phyloP scores from a whole-genome alignment of 257 asterid species.

The Marsdenia floribunda region DNA sequence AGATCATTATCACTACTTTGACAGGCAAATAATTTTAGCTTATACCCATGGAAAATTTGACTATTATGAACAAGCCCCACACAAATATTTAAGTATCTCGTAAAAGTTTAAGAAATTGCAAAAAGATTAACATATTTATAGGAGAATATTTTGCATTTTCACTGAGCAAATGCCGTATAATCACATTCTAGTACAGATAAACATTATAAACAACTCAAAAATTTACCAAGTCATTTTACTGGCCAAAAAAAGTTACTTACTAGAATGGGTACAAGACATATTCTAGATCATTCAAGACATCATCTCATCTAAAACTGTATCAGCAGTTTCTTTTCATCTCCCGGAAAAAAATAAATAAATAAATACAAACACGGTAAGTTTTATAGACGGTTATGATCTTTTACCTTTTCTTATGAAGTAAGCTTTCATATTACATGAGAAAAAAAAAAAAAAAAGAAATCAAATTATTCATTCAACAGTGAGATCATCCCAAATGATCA shows the following conservation, averaged over 20 bases:
- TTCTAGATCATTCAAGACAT: neutral
- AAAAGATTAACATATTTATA: neutral
- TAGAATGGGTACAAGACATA: neutral
- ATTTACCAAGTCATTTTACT: neutral
- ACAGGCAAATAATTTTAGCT: neutral
- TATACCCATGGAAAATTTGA: neutral
- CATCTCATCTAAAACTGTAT: neutral
- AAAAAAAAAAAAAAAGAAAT: neutral
- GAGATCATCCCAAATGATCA: neutral
- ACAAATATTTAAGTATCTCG: neutral
- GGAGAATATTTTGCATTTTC: neutral
- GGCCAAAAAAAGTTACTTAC: neutral
- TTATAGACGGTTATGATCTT: neutral
- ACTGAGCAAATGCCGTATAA: neutral
- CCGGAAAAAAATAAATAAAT: neutral
- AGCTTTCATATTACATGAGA: neutral
- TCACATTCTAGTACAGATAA: neutral
- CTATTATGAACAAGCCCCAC: neutral
- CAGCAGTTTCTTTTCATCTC: neutral
- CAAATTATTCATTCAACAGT: neutral
- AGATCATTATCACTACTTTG: neutral
- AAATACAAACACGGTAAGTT: neutral
- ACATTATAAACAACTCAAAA: neutral
- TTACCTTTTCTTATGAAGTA: neutral
- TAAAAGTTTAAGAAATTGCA: neutral